Conservation (phyloP, 257 asterid species). For the Nicotiana tabacum region DNA sequence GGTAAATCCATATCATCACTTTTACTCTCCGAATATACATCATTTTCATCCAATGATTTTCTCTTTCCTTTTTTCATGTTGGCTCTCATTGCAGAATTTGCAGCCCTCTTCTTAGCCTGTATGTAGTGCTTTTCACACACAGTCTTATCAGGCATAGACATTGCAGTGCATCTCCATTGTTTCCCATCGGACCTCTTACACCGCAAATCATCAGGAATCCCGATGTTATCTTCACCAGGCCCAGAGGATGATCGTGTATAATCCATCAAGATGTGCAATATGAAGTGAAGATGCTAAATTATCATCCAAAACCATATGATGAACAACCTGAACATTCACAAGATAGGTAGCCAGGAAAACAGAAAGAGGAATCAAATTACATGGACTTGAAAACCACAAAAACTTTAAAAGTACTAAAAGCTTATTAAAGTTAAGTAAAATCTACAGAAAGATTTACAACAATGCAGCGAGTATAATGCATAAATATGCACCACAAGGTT, state of each 20-base stretch:
- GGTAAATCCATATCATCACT: constrained; percentile 94
- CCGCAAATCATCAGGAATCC: constrained; percentile 93
- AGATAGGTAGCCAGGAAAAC: constrained; percentile 4
- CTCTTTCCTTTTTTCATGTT: constrained; percentile 76
- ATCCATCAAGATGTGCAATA: constrained; percentile 51
- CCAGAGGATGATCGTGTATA: constrained; percentile 59
- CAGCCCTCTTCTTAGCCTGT: constrained; percentile 99
- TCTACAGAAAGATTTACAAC: neutral
- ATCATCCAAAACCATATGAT: constrained; percentile 15
- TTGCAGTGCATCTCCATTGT: constrained; percentile 99
- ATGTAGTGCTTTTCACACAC: constrained; percentile 98
- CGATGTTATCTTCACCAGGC: constrained; percentile 72
- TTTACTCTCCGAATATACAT: constrained; percentile 79
- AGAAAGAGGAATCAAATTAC: neutral
- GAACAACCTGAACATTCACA: constrained; percentile 30
- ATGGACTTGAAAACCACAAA: neutral
- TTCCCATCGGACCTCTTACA: constrained; percentile 99
- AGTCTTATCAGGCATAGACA: constrained; percentile 99
- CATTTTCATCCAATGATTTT: constrained; percentile 63
- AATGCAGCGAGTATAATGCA: neutral
- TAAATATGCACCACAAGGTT: neutral
- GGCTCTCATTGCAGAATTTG: constrained; percentile 96
- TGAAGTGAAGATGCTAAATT: neutral
- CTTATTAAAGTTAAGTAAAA: neutral
- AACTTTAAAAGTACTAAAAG: neutral